Conservation (phyloP, 2,329 filamentous ascomycete genomes). For the Zasmidium cellare region DNA sequence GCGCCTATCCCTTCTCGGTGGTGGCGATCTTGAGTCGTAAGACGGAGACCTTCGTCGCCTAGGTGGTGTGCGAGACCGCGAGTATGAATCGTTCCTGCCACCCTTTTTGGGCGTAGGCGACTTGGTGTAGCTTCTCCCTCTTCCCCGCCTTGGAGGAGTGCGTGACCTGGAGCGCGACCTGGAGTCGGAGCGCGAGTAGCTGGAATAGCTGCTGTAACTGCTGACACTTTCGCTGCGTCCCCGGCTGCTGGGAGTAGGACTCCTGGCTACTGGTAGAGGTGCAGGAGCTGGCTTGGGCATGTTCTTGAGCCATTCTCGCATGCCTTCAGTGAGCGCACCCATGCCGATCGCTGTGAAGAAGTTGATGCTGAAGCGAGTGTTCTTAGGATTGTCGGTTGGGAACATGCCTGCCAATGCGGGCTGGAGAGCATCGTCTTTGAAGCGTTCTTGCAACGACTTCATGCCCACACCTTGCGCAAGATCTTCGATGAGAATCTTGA, state of each 20-base stretch:
- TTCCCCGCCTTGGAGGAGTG: constrained; percentile 23
- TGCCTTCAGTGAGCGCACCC: constrained; percentile 90
- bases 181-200: constrained; percentile 57
- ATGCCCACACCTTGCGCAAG: constrained; percentile 84
- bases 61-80: constrained; percentile 17
- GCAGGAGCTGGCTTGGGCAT: constrained; percentile 81
- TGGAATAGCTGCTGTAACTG: constrained; percentile 81
- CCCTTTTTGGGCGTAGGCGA: constrained; percentile 20
- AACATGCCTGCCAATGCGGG: constrained; percentile 83
- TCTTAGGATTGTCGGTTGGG: constrained; percentile 82
- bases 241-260: constrained; percentile 56
- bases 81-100: constrained; percentile 9
- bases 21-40: constrained; percentile 30
- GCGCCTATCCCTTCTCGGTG: constrained; percentile 14
- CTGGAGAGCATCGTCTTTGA: constrained; percentile 76
- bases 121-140: constrained; percentile 18
- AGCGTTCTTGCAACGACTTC: constrained; percentile 70
- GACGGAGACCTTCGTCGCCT: constrained; percentile 16
- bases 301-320: constrained; percentile 87
- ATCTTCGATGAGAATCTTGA: constrained; percentile 97
- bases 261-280: constrained; percentile 55
- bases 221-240: constrained; percentile 64
- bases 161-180: constrained; percentile 51
- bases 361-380: constrained; percentile 96
- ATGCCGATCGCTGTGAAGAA: constrained; percentile 99